Evolutionary conservation across 257 asterid species (phyloP).

Genomic region (Petunia axillaris): DNA sequence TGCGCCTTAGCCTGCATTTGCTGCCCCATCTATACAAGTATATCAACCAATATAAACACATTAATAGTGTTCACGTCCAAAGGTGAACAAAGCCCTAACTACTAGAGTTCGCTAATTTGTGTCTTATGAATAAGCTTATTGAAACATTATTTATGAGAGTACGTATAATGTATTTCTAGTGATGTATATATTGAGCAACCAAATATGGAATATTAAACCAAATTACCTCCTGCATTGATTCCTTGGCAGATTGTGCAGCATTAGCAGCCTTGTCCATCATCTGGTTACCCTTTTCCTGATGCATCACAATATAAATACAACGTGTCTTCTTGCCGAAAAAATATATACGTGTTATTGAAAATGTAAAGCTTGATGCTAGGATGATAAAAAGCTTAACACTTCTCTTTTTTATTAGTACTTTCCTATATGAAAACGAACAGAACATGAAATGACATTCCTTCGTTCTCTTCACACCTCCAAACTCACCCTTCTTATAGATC

Average conservation of each 20-base stretch:
- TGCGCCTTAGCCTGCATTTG: conserved; percentile 39
- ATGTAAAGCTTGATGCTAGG: no score
- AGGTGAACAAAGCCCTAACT: no score
- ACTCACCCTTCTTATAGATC: no score
- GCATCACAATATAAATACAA: neutral
- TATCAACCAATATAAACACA: neutral
- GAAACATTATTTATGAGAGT: no score
- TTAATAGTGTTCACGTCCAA: no score
- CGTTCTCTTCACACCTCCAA: no score
- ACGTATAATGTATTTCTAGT: neutral
- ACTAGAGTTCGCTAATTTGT: no score
- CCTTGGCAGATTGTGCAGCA: conserved; percentile 46
- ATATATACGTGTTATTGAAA: neutral
- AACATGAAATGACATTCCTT: no score
- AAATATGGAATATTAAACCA: neutral
- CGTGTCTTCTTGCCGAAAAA: no score
- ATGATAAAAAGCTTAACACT: no score
- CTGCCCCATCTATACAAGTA: conserved; percentile 32
- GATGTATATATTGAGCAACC: neutral
- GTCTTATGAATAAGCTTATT: neutral
- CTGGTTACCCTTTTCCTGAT: conserved; percentile 45
- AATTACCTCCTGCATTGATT: conserved; percentile 35
- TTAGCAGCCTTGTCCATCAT: conserved; percentile 40
- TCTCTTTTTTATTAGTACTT: no score
- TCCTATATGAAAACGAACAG: no score